Evolutionary conservation across 345 rosid genomes (phyloP).

Genomic region (Hevea brasiliensis): DNA sequence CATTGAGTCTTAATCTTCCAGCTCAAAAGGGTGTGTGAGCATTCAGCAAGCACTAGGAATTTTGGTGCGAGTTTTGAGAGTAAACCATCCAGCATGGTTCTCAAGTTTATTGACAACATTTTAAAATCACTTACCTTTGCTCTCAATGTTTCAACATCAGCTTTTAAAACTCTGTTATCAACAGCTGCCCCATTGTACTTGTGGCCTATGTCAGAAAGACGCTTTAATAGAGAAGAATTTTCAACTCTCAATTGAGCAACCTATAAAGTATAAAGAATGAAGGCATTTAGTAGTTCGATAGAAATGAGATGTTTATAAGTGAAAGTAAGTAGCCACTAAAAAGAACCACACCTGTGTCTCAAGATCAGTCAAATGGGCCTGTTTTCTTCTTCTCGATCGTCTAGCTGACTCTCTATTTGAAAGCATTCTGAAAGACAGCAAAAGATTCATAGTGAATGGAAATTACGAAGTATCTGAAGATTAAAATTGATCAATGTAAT

Average conservation of each 20-base stretch:
- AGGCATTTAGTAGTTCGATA: background rate
- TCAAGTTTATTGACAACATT: background rate
- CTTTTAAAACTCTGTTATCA: conserved; percentile 36
- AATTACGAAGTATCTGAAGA: conserved; percentile 5
- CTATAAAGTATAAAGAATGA: conserved; percentile 1
- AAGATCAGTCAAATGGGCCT: conserved; percentile 34
- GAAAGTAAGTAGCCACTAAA: background rate
- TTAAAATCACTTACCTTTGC: conserved; percentile 20
- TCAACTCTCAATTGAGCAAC: conserved; percentile 32
- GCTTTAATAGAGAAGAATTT: conserved; percentile 30
- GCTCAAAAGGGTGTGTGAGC: background rate
- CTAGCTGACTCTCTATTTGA: conserved; percentile 38
- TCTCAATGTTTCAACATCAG: conserved; percentile 31
- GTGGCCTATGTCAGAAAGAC: conserved; percentile 24
- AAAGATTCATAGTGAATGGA: conserved; percentile 10
- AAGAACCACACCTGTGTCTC: conserved; percentile 32
- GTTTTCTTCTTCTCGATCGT: conserved; percentile 39
- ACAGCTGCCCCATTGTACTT: conserved; percentile 35
- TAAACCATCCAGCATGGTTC: background rate
- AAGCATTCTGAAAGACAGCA: conserved; percentile 30
- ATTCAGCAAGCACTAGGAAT: background rate
- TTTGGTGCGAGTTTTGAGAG: background rate
- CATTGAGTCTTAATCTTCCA: background rate
- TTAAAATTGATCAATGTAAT: background rate
- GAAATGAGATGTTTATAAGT: conserved; percentile 3